Base-by-base conservation (phyloP, 345 rosid species). In the Reutealis trisperma region DNA sequence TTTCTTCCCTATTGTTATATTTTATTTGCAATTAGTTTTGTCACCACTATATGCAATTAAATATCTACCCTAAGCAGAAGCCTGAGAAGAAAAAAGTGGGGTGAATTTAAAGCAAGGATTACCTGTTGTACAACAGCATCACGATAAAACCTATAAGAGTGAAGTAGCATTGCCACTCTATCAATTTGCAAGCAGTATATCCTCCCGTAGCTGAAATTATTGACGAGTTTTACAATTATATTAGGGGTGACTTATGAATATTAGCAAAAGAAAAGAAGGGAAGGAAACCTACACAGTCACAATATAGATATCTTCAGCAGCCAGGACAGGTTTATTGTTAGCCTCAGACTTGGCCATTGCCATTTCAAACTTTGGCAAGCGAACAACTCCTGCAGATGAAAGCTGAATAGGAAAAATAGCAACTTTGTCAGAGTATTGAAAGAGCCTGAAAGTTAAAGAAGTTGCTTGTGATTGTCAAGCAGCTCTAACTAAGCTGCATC, bases 51-150 rank as follows among this genome's bases (percentile, higher is more conserved):
- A 55, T 52, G 25, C 59, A 71, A 73, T 57, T 11, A 60, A 14
- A 21, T 27, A 25, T 21, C 62, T 62, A 32, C 32, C 47, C 18
- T 72, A 42, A 71, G 15, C 44, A 70, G 70, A 59, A 16, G 62
- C 32, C 25, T 21, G 47, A 75, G 1, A 61, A 47, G 72, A 78
- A 68, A 67, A 47, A 22, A 8, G 15, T 2, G 34, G 52, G 32
- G 7, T 14, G 58, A 74, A 62, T 58, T 52, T 42, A 54, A 65
- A 59, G 72, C 63, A 63, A 49, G 62, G 14, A 59, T 67, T 77
- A 94, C 99, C 92, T 96, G 98, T 81, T 88, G 97, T 52, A 96
- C 83, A 69, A 96, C 92, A 83, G 97, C 99, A 87, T 96, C 99
- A 13, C 96, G 92, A 83, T 94, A 96, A 84, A 96, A 94, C 81